phyloP scores from a whole-genome alignment of 805 yeast genomes.

The Diddensiella transvaalensis region DNA sequence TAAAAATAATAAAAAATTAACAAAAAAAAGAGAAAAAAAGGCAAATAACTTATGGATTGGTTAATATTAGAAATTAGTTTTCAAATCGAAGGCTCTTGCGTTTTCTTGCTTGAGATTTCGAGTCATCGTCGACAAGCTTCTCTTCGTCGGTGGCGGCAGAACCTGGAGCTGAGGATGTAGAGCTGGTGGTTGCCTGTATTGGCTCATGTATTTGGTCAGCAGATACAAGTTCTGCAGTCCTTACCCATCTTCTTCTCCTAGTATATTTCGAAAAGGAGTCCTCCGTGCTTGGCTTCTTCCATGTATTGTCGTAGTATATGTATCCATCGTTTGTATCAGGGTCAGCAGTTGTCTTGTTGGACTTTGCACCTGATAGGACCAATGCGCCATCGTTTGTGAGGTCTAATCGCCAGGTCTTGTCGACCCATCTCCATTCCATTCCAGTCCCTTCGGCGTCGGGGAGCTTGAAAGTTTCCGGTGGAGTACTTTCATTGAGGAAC shows the following conservation, averaged over 20 bases:
- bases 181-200: neutral
- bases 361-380: constrained; percentile 48
- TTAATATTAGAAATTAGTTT: neutral
- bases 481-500: constrained; percentile 77
- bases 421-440: constrained; percentile 93
- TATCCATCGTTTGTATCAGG: constrained; percentile 82
- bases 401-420: constrained; percentile 87
- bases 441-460: constrained; percentile 70
- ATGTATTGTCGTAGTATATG: constrained; percentile 85
- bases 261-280: constrained; percentile 89
- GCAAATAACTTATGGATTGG: too few species aligned
- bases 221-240: constrained; percentile 59
- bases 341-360: constrained; percentile 45
- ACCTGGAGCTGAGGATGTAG: neutral
- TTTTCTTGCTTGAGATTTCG: constrained; percentile 10
- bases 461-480: constrained; percentile 72
- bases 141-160: constrained; percentile 5
- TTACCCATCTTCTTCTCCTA: constrained; percentile 90
- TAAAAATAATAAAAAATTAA: neutral
- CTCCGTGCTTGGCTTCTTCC: constrained; percentile 88
- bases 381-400: constrained; percentile 83
- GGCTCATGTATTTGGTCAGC: constrained; percentile 8
- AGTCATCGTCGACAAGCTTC: neutral
- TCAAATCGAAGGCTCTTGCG: constrained; percentile 25
- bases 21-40: neutral